Base-by-base conservation (phyloP, 2,329 filamentous ascomycete genomes). In the Colletotrichum spinosum region DNA sequence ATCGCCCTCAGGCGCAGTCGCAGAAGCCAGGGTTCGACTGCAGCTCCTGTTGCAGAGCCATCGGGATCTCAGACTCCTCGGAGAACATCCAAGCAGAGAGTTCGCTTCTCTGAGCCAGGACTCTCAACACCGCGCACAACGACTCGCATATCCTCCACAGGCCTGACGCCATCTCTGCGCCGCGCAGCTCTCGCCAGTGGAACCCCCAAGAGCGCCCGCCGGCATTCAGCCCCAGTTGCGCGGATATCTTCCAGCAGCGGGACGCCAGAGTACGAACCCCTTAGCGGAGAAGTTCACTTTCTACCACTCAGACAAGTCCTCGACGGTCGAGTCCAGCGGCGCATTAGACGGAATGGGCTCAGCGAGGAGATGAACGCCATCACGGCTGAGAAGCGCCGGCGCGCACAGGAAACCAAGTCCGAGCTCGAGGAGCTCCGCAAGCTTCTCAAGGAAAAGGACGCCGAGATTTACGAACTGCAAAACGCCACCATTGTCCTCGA, bases 51-150 rank as follows among this genome's bases (percentile, higher is more conserved):
- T 2, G 8, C 39, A 11, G 35, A 17, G 11, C 0, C 52, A 44
- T 37, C 50, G 11, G 15, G 33, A 10, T 34, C 44, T 3, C 80
- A 73, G 35, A 69, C 65, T 15, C 68, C 66, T 1, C 60, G 39
- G 12, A 67, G 63, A 8, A 58, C 51, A 5, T 51, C 53, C 2
- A 84, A 80, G 70, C 85, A 84, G 69, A 79, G 79, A 61, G 86
- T 88, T 25, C 84, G 87, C 42, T 88, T 89, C 75, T 89, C 87
- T 0, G 86, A 89, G 45, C 85, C 86, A 8, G 86, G 84, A 0
- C 65, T 76, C 42, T 45, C 64, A 6, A 67, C 63, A 41, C 70
- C 15, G 65, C 76, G 17, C 58, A 71, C 54, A 60, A 63, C 45
- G n/a, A 46, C 49, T 41, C 54, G 65, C 8, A 17, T 17, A 33